Evolutionary conservation across 148 eudicot species (phyloP).

Genomic region (Cornus florida): DNA sequence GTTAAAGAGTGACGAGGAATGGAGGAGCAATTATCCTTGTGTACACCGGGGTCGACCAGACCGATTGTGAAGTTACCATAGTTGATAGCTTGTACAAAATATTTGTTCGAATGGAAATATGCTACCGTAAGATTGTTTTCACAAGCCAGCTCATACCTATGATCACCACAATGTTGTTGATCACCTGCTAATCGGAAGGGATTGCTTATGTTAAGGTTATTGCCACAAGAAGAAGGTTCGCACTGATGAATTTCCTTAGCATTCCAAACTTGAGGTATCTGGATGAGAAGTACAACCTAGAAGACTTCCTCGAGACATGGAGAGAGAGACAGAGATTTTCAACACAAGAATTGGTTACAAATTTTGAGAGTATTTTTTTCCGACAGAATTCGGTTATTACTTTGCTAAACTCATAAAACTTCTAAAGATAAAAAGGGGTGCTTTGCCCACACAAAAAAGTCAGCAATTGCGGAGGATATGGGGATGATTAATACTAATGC

Average conservation of each 20-base stretch:
- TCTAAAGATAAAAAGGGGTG: too few species aligned
- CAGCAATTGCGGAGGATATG: too few species aligned
- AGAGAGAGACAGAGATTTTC: too few species aligned
- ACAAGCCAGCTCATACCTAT: background rate
- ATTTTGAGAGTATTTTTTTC: too few species aligned
- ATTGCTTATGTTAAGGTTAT: background rate
- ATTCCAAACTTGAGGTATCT: background rate
- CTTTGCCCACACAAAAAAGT: too few species aligned
- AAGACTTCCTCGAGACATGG: too few species aligned
- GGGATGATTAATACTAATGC: too few species aligned
- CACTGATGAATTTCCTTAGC: background rate
- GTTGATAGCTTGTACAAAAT: background rate
- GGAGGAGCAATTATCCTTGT: background rate
- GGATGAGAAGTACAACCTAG: too few species aligned
- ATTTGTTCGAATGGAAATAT: background rate
- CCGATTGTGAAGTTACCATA: background rate
- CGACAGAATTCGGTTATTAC: too few species aligned
- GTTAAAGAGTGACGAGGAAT: background rate
- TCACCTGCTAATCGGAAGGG: background rate
- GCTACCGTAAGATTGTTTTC: background rate
- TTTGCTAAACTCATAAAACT: too few species aligned
- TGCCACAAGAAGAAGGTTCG: constrained; percentile 1
- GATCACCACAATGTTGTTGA: background rate
- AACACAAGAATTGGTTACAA: too few species aligned
- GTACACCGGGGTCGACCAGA: background rate